phyloP scores from a whole-genome alignment of 2,329 filamentous ascomycete genomes.

The Lanzia echinophila region DNA sequence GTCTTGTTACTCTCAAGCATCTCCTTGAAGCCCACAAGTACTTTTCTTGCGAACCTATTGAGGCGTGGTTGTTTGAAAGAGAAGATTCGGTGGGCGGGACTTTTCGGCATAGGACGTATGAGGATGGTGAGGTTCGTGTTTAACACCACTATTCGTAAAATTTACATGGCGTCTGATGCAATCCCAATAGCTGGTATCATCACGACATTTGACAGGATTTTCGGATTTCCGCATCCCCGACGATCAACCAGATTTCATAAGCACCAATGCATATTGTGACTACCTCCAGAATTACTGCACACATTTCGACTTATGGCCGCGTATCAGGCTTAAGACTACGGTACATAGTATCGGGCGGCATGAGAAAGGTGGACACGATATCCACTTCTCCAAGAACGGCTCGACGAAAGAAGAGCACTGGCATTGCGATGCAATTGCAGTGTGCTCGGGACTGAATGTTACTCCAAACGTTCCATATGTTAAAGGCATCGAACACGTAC shows the following conservation, averaged over 20 bases:
- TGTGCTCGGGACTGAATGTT: constrained; percentile 42
- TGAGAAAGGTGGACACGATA: constrained; percentile 12
- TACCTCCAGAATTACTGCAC: constrained; percentile 39
- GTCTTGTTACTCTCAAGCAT: constrained; percentile 37
- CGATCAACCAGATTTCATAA: constrained; percentile 40
- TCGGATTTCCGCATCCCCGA: constrained; percentile 41
- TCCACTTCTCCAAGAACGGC: constrained; percentile 9
- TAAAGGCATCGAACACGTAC: constrained; percentile 34
- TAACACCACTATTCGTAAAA: background rate
- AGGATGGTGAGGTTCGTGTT: constrained; percentile 37
- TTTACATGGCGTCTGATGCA: background rate
- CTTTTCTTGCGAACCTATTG: constrained; percentile 31
- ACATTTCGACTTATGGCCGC: constrained; percentile 33
- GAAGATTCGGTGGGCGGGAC: constrained; percentile 40
- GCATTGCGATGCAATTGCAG: constrained; percentile 39
- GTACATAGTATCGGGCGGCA: constrained; percentile 23
- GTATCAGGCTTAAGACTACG: constrained; percentile 32
- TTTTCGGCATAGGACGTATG: constrained; percentile 41
- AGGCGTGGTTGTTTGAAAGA: constrained; percentile 40
- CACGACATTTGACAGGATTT: constrained; percentile 44
- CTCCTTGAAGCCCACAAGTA: constrained; percentile 34
- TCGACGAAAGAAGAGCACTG: constrained; percentile 9
- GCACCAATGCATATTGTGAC: constrained; percentile 34
- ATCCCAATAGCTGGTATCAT: constrained; percentile 36
- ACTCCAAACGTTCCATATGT: constrained; percentile 35